Conservation (phyloP, 768 basidiomycete species). For the Psilocybe cyanescens region DNA sequence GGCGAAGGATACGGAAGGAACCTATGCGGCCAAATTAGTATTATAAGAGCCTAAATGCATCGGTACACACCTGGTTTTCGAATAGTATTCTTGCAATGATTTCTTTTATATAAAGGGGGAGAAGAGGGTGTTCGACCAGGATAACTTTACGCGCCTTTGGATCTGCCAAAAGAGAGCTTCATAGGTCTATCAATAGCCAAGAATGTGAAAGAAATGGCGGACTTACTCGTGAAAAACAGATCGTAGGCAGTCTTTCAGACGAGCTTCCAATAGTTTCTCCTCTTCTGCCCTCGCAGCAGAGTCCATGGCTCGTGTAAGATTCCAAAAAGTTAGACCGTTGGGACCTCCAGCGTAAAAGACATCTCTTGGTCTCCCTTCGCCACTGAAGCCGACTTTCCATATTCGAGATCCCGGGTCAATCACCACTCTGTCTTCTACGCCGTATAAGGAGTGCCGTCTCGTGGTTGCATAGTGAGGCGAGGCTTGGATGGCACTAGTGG, state of each 20-base stretch:
- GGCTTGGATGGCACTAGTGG: conserved; percentile 53
- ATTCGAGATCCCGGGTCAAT: conserved; percentile 93
- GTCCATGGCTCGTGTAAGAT: conserved; percentile 56
- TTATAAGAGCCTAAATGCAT: background rate
- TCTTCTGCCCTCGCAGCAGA: conserved; percentile 68
- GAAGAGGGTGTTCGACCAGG: conserved; percentile 85
- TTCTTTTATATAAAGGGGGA: conserved; percentile 89
- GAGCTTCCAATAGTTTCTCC: conserved; percentile 70
- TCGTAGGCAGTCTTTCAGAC: conserved; percentile 70
- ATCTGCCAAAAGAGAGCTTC: conserved; percentile 89
- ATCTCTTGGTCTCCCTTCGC: conserved; percentile 88
- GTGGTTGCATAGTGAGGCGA: conserved; percentile 88
- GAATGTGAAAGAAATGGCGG: background rate
- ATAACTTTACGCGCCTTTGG: conserved; percentile 96
- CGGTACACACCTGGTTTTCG: conserved; percentile 75
- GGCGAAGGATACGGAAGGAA: conserved; percentile 93
- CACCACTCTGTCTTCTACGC: conserved; percentile 93
- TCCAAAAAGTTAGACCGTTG: conserved; percentile 58
- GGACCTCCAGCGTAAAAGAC: conserved; percentile 68
- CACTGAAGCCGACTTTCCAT: conserved; percentile 99
- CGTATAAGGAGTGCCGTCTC: conserved; percentile 91
- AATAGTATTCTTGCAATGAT: conserved; percentile 86
- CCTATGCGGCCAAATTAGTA: conserved; percentile 44
- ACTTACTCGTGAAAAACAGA: conserved; percentile 86
- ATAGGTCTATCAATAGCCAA: conserved; percentile 24